phyloP scores from a whole-genome alignment of 1,139 yeast genomes.

The Kodamaea plutei region DNA sequence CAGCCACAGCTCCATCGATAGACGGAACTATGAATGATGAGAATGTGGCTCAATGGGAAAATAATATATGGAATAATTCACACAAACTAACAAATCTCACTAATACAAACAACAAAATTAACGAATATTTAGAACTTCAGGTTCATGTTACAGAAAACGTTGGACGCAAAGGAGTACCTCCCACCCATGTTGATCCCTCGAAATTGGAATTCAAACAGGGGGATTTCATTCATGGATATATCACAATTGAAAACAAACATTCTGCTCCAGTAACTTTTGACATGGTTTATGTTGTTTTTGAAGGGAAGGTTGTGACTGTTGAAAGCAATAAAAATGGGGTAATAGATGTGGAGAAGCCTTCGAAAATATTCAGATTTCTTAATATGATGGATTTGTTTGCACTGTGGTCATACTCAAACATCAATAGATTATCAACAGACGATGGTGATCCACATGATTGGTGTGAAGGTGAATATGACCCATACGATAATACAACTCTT shows the following conservation, averaged over 20 bases:
- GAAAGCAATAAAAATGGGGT: slow-evolving; percentile 26
- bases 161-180: slow-evolving; percentile 38
- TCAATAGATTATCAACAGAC: slow-evolving; percentile 42
- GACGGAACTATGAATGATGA: slow-evolving; percentile 26
- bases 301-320: slow-evolving; percentile 26
- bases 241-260: slow-evolving; percentile 24
- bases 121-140: slow-evolving; percentile 28
- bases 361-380: slow-evolving; percentile 31
- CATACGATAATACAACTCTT: slow-evolving; percentile 34
- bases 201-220: slow-evolving; percentile 28
- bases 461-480: slow-evolving; percentile 47
- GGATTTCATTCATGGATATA: slow-evolving; percentile 33
- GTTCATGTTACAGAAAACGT: slow-evolving; percentile 39
- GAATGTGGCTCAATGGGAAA: slow-evolving; percentile 38
- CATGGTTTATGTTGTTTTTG: slow-evolving; percentile 34
- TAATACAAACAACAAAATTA: slow-evolving; percentile 21
- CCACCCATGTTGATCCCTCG: slow-evolving; percentile 23
- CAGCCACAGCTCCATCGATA: too few relatives aligned
- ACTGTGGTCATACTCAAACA: slow-evolving; percentile 45
- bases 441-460: slow-evolving; percentile 48
- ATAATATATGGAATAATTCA: slow-evolving; percentile 42
- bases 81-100: slow-evolving; percentile 37
- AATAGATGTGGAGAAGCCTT: slow-evolving; percentile 26
- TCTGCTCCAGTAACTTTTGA: slow-evolving; percentile 27
- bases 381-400: slow-evolving; percentile 47